Evolutionary conservation across 2,329 filamentous ascomycete species (phyloP).

Genomic region (Aschersonia sp.): DNA sequence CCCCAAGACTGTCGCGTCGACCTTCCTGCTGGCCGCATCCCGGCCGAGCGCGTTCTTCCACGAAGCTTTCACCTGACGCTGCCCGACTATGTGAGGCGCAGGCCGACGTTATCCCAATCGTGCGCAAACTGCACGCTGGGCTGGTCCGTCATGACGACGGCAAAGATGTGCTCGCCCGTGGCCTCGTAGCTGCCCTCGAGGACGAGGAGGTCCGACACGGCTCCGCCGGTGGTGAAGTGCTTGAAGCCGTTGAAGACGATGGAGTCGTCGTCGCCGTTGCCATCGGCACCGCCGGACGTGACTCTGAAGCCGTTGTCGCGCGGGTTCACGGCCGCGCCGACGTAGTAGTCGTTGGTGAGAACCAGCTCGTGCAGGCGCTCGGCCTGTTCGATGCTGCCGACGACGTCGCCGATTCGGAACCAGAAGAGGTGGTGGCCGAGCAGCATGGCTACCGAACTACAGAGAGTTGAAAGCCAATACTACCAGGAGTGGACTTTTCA

Average conservation of each 20-base stretch:
- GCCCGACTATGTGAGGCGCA: conserved; percentile 49
- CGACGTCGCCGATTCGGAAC: conserved; percentile 44
- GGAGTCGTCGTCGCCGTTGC: conserved; percentile 22
- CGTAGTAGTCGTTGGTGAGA: conserved; percentile 48
- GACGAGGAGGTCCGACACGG: conserved; percentile 50
- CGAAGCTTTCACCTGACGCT: conserved; percentile 38
- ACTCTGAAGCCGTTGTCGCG: conserved; percentile 47
- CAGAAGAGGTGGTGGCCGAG: conserved; percentile 51
- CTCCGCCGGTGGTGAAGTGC: conserved; percentile 53
- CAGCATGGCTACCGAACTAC: conserved; percentile 46
- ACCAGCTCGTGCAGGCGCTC: conserved; percentile 41
- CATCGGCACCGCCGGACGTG: conserved; percentile 11
- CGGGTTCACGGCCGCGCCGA: conserved; percentile 52
- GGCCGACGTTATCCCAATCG: conserved; percentile 52
- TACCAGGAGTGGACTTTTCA: too few species aligned
- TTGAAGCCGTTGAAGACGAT: conserved; percentile 48
- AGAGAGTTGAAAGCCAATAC: too few species aligned
- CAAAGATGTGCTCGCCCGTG: conserved; percentile 47
- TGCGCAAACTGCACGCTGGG: conserved; percentile 40
- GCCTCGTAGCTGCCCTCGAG: conserved; percentile 46
- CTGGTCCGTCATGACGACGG: conserved; percentile 42
- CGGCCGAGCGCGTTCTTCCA: conserved; percentile 51
- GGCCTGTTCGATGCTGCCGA: conserved; percentile 44
- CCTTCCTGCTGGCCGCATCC: conserved; percentile 33
- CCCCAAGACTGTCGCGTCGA: conserved; percentile 30